These are phyloP conservation scores for Multifurca ochricompacta DNA, from an alignment of 768 basidiomycete species.

Conservation along the genomic window DNA sequence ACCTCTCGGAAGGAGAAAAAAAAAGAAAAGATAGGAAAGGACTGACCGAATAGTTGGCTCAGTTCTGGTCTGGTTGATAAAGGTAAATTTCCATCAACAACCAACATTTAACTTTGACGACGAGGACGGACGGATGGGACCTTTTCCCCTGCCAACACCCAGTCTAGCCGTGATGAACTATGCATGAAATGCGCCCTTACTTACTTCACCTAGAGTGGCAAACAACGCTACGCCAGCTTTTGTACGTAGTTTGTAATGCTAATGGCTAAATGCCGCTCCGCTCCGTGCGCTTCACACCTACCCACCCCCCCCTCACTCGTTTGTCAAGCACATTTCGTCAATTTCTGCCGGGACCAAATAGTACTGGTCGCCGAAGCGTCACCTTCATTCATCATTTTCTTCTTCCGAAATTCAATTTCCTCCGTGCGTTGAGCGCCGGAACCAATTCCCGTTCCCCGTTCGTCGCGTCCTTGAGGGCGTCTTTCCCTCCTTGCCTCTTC, in stretches of 20 bases:
- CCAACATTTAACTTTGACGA: constrained; percentile 1
- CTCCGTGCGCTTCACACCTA: constrained; percentile 17
- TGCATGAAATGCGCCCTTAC: neutral
- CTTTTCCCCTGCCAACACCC: neutral
- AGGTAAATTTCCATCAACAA: constrained; percentile 16
- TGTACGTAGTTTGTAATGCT: constrained; percentile 11
- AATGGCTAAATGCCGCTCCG: constrained; percentile 11
- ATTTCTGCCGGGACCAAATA: constrained; percentile 18
- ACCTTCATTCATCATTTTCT: constrained; percentile 16
- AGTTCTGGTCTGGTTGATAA: constrained; percentile 10
- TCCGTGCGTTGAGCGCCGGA: constrained; percentile 14
- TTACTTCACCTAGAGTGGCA: neutral
- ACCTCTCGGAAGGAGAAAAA: constrained; percentile 1
- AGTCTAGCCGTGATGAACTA: neutral
- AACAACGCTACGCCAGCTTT: neutral
- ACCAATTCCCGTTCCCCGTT: constrained; percentile 6
- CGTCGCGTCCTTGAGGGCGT: constrained; percentile 9
- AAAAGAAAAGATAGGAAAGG: neutral
- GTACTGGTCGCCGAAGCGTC: constrained; percentile 20
- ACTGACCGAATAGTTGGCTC: neutral
- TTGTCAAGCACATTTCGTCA: constrained; percentile 11
- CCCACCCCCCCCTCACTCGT: neutral
- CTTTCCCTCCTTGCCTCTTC: constrained; percentile 3
- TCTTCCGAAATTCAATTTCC: constrained; percentile 18
- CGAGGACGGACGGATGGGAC: neutral